These are phyloP conservation scores for Hypericum androsaemum DNA, from an alignment of 345 rosid species.

Conservation along the genomic window DNA sequence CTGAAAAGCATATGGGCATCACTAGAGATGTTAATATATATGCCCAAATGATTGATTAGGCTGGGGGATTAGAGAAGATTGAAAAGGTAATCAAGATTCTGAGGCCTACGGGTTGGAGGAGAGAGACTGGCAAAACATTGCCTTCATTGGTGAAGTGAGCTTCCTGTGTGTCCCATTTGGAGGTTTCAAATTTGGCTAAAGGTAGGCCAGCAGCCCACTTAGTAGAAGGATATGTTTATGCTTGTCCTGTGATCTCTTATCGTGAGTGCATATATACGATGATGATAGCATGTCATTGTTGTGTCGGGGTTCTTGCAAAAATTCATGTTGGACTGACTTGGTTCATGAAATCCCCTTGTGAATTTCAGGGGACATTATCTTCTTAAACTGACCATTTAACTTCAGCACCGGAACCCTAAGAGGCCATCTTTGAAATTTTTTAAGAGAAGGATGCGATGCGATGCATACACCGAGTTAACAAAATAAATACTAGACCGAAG, in stretches of 20 bases:
- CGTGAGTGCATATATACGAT: too few relatives aligned
- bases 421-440: too few relatives aligned
- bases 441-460: too few relatives aligned
- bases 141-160: constrained; percentile 5
- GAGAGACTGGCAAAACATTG: constrained; percentile 1
- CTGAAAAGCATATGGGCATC: background rate
- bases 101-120: constrained; percentile 7
- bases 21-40: constrained; percentile 5
- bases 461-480: too few relatives aligned
- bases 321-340: background rate
- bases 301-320: background rate
- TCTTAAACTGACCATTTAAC: too few relatives aligned
- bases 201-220: constrained; percentile 6
- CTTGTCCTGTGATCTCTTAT: too few relatives aligned
- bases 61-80: constrained; percentile 6
- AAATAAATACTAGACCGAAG: too few relatives aligned
- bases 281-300: too few relatives aligned
- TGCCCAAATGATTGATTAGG: constrained; percentile 6
- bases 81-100: constrained; percentile 7
- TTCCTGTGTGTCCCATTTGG: constrained; percentile 12
- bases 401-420: too few relatives aligned
- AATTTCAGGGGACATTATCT: constrained; percentile 12
- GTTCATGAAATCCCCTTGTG: constrained; percentile 6
- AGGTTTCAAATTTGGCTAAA: constrained; percentile 19
- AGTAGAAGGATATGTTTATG: too few relatives aligned